These are phyloP conservation scores for Leccinum ochraceum DNA, from an alignment of 768 basidiomycete genomes.

Conservation along the genomic window DNA sequence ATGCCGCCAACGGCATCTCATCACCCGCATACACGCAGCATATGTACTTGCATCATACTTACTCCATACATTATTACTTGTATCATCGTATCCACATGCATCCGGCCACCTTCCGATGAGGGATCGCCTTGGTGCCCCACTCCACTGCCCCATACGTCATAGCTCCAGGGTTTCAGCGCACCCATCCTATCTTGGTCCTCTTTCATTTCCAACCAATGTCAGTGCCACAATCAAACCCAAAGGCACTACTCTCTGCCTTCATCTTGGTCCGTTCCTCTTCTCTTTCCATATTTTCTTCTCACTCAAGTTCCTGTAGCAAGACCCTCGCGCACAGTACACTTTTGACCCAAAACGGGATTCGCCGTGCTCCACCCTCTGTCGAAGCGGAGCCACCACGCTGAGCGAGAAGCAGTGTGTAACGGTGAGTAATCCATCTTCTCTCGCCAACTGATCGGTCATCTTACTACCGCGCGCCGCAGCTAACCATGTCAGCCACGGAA, in stretches of 20 bases:
- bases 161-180: background rate
- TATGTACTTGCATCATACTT: conserved; percentile 30
- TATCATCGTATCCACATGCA: conserved; percentile 26
- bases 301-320: conserved; percentile 7
- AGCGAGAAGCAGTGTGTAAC: conserved; percentile 51
- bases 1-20: conserved; percentile 6
- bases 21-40: conserved; percentile 20
- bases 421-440: conserved; percentile 39
- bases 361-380: conserved; percentile 58
- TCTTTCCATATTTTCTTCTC: background rate
- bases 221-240: conserved; percentile 25
- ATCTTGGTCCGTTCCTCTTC: conserved; percentile 44
- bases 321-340: conserved; percentile 51
- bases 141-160: conserved; percentile 29
- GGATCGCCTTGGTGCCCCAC: conserved; percentile 1
- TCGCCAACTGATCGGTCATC: conserved; percentile 8
- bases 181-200: conserved; percentile 2
- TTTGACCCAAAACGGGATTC: conserved; percentile 65
- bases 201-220: conserved; percentile 23
- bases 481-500: conserved; percentile 61
- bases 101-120: conserved; percentile 2
- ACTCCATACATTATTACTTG: conserved; percentile 23
- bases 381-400: conserved; percentile 37
- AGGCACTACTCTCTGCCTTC: conserved; percentile 40
- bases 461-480: conserved; percentile 37